Evolutionary conservation across 179 eudicot species (phyloP).

Genomic region (Patellifolia procumbens): DNA sequence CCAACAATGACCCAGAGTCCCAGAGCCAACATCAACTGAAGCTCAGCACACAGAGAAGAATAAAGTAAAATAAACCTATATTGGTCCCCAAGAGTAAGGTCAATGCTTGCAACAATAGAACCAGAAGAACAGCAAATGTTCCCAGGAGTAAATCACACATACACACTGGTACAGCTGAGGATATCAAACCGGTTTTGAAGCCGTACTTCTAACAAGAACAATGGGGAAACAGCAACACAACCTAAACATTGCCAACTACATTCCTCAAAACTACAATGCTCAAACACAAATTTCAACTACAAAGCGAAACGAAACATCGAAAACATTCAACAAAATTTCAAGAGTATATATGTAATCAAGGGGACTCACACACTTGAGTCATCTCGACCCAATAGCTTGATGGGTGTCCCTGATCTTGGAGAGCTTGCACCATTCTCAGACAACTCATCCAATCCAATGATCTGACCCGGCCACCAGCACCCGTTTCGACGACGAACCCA

Average conservation of each 20-base stretch:
- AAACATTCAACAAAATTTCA: neutral
- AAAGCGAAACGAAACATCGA: neutral
- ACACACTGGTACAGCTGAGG: neutral
- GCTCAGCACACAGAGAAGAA: neutral
- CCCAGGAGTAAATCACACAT: neutral
- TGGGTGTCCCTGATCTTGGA: conserved; percentile 69
- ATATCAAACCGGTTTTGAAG: neutral
- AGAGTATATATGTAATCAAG: conserved; percentile 11
- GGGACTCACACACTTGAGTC: conserved; percentile 73
- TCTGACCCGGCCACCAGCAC: conserved; percentile 93
- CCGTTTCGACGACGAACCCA: conserved; percentile 88
- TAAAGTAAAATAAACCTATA: neutral
- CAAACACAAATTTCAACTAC: conserved; percentile 1
- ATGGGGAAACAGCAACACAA: neutral
- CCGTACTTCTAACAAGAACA: neutral
- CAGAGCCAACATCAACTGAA: conserved; percentile 5
- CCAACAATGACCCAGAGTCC: no score
- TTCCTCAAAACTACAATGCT: neutral
- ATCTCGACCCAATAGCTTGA: conserved; percentile 80
- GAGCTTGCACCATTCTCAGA: conserved; percentile 39
- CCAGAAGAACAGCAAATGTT: neutral
- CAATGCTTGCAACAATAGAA: neutral
- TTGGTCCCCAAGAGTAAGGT: neutral
- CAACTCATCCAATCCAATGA: conserved; percentile 58
- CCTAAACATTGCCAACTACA: neutral